phyloP scores from a whole-genome alignment of 2,329 filamentous ascomycete species.

The Bipolaris oryzae region DNA sequence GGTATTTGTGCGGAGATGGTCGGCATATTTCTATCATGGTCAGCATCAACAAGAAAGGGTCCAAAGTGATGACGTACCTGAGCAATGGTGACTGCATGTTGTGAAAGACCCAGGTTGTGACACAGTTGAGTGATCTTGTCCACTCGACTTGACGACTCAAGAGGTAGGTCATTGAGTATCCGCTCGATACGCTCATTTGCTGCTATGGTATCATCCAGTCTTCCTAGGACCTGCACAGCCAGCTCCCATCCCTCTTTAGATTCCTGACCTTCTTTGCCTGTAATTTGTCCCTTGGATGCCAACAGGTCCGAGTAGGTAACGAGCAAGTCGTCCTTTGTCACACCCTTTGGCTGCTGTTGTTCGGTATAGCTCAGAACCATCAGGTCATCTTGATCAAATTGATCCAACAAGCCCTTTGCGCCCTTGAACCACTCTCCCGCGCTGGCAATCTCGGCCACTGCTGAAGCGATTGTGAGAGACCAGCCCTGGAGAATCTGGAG shows the following conservation, averaged over 20 bases:
- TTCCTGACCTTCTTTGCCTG: slow-evolving; percentile 36
- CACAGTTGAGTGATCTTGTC: slow-evolving; percentile 83
- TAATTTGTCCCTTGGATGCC: slow-evolving; percentile 52
- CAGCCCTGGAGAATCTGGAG: slow-evolving; percentile 76
- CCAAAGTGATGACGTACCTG: slow-evolving; percentile 64
- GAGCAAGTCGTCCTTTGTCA: slow-evolving; percentile 80
- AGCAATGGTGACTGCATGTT: slow-evolving; percentile 79
- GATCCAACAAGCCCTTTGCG: slow-evolving; percentile 61
- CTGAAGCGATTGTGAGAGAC: slow-evolving; percentile 79
- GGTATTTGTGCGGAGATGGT: slow-evolving; percentile 73
- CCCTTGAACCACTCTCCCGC: slow-evolving; percentile 79
- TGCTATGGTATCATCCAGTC: slow-evolving; percentile 74
- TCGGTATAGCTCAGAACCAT: slow-evolving; percentile 73
- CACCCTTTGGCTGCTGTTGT: slow-evolving; percentile 39
- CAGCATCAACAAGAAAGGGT: slow-evolving; percentile 14
- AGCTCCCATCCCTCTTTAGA: slow-evolving; percentile 81
- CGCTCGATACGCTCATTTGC: slow-evolving; percentile 77
- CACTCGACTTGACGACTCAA: slow-evolving; percentile 73
- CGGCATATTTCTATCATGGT: slow-evolving; percentile 73
- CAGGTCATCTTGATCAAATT: slow-evolving; percentile 81
- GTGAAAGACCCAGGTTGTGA: slow-evolving; percentile 75
- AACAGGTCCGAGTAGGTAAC: slow-evolving; percentile 75
- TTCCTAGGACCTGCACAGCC: slow-evolving; percentile 79
- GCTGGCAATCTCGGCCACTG: slow-evolving; percentile 83
- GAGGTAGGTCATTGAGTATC: slow-evolving; percentile 73